Evolutionary conservation across 768 basidiomycete species (phyloP), one percentile per base, ranked within the genome.

Genomic region (Chiua virens): DNA sequence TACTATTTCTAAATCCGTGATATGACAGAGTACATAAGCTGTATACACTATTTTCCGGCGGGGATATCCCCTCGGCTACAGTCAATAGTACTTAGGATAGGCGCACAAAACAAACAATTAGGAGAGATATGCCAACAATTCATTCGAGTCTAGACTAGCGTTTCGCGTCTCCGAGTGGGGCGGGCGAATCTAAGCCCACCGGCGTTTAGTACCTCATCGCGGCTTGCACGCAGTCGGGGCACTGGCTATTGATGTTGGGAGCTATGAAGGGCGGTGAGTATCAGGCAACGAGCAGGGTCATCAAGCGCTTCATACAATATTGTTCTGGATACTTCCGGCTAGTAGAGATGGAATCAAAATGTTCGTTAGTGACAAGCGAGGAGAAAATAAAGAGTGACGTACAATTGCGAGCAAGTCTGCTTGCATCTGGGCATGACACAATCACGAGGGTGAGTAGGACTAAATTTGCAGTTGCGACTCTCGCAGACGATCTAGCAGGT

Each of bases 401-500:
- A 82, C 80, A 78, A 79, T 60, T 81, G 80, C 61, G 70, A 74
- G 47, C 78, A 79, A 3, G 65, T 70, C 45, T 63, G 60, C n/a
- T 50, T 74, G 69, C 82, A 85, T 2, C 27, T 27, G 0, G 77
- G 78, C 8, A 64, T 72, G 1, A 51, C 61, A 47, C 81, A 82
- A 32, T 59, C 64, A 1, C 50, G 50, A 0, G 79, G 78, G 54
- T 84, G 83, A 47, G 65, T 70, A 0, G 80, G 74, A 45, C 82
- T 83, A 59, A 83, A 82, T 50, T 70, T 79, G 67, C 84, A 85
- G 40, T 67, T 69, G 28, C 56, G 53, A 49, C 63, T 71, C 11
- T 74, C 69, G 63, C 82, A 83, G 36, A 60, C 53, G 38, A 81
- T 64, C 82, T 83, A 62, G 35, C n/a, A 22, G n/a, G 20, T 10